Percentiles rank a stretch among this genome's conserved stretches.
These are phyloP conservation scores for Ophiostoma himal-ulmi DNA, from an alignment of 2,329 filamentous ascomycete species.

Conservation along the genomic window DNA sequence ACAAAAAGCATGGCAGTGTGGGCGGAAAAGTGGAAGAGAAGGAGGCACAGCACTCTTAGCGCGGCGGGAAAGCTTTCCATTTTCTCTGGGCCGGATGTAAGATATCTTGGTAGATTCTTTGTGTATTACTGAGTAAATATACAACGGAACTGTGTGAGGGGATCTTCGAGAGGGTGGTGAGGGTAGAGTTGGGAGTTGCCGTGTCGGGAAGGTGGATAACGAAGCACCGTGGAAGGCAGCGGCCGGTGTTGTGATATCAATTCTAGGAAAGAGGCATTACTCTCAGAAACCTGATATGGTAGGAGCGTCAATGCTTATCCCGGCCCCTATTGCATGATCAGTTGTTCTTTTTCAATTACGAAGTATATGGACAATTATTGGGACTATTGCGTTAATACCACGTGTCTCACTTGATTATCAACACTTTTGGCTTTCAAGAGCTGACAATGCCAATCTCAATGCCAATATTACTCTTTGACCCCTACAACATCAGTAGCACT, in stretches of 20 bases:
- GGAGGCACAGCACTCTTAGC: constrained; percentile 11
- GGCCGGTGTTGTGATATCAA: background rate
- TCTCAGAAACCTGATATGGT: background rate
- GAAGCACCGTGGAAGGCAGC: background rate
- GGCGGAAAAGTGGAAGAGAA: constrained; percentile 5
- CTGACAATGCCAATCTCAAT: background rate
- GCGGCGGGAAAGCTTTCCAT: constrained; percentile 3
- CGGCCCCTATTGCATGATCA: background rate
- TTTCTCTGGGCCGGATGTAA: background rate
- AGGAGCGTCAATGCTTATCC: background rate
- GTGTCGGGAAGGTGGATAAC: background rate
- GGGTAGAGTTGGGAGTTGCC: background rate
- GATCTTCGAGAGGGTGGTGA: background rate
- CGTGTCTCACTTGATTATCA: background rate
- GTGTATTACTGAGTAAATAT: too few relatives aligned
- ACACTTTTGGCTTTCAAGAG: background rate
- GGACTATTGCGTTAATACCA: background rate
- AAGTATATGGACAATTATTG: background rate
- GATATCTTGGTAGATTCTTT: background rate
- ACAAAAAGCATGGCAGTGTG: constrained; percentile 1
- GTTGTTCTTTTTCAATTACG: background rate
- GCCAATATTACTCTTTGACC: background rate
- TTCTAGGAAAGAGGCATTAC: too few relatives aligned
- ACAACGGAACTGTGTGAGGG: too few relatives aligned
- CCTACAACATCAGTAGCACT: background rate